Conservation (phyloP, 1,284 basidiomycete species). For the Exobasidium cylindrosporum region DNA sequence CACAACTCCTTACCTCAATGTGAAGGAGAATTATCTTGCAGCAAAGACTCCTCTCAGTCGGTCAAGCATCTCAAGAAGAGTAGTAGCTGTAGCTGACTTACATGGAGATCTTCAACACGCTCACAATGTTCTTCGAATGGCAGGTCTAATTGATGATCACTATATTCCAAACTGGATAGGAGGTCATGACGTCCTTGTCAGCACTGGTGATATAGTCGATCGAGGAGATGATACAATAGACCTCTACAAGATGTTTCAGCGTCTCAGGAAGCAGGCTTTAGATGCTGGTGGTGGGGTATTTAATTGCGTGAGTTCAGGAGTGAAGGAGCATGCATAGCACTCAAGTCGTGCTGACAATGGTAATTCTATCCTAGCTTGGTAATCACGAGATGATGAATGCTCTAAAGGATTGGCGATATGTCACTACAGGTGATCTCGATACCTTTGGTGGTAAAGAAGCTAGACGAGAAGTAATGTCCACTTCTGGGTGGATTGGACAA, state of each 20-base stretch:
- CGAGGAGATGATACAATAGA: slow-evolving; percentile 50
- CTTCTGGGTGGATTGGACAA: slow-evolving; percentile 56
- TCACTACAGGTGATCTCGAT: slow-evolving; percentile 55
- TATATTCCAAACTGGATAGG: slow-evolving; percentile 29
- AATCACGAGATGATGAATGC: slow-evolving; percentile 52
- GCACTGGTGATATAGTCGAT: slow-evolving; percentile 53
- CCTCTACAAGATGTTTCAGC: slow-evolving; percentile 43
- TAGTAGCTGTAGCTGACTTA: slow-evolving; percentile 48
- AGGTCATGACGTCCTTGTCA: slow-evolving; percentile 44
- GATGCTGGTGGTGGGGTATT: slow-evolving; percentile 34
- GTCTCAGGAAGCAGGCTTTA: slow-evolving; percentile 32
- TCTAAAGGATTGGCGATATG: slow-evolving; percentile 57
- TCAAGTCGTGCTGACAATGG: no score
- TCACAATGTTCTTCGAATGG: slow-evolving; percentile 43
- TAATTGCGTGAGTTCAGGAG: slow-evolving; percentile 25
- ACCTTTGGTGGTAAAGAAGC: slow-evolving; percentile 44
- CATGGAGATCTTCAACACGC: slow-evolving; percentile 50
- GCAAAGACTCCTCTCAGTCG: background rate
- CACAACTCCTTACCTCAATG: background rate
- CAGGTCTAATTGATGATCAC: slow-evolving; percentile 24
- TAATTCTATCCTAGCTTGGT: slow-evolving; percentile 11
- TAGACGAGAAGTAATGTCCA: slow-evolving; percentile 39
- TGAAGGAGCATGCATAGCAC: no score
- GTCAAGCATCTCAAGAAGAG: slow-evolving; percentile 20
- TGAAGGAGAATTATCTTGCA: no score